Percentiles rank a stretch among this genome's conserved stretches.
Evolutionary conservation across 257 asterid species (phyloP).

Genomic region (Osmanthus fragrans): DNA sequence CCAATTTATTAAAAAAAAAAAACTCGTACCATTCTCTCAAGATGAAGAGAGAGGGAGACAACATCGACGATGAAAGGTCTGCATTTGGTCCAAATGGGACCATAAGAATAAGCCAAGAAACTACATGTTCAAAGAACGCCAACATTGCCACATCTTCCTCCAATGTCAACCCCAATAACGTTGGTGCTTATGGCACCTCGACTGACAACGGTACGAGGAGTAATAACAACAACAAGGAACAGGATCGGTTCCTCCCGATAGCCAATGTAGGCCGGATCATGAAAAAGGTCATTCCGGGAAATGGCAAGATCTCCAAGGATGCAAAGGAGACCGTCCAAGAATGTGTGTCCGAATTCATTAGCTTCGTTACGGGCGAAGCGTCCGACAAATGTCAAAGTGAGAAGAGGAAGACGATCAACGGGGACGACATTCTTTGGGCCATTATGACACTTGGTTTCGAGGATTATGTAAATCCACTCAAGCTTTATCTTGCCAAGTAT

Average conservation of each 20-base stretch:
- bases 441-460: conserved; percentile 77
- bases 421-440: conserved; percentile 80
- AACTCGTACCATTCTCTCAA: conserved; percentile 25
- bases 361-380: conserved; percentile 85
- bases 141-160: not conserved
- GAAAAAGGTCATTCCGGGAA: conserved; percentile 75
- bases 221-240: conserved; percentile 37
- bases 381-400: conserved; percentile 85
- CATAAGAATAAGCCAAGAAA: conserved; percentile 35
- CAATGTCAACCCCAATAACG: not conserved
- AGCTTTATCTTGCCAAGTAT: conserved; percentile 61
- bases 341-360: conserved; percentile 82
- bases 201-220: not conserved
- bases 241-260: conserved; percentile 79
- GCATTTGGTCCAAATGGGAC: conserved; percentile 41
- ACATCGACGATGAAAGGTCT: conserved; percentile 44
- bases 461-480: conserved; percentile 66
- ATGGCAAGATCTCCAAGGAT: conserved; percentile 78
- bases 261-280: conserved; percentile 81
- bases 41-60: conserved; percentile 39
- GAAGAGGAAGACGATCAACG: conserved; percentile 79
- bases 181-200: not conserved
- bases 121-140: conserved; percentile 28
- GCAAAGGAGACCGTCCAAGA: conserved; percentile 87
- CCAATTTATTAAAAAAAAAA: conserved; percentile 10